Evolutionary conservation across 1,139 yeast genomes (phyloP), one percentile per base, ranked within the genome.

Genomic region (Schwanniomyces etchellsii): DNA sequence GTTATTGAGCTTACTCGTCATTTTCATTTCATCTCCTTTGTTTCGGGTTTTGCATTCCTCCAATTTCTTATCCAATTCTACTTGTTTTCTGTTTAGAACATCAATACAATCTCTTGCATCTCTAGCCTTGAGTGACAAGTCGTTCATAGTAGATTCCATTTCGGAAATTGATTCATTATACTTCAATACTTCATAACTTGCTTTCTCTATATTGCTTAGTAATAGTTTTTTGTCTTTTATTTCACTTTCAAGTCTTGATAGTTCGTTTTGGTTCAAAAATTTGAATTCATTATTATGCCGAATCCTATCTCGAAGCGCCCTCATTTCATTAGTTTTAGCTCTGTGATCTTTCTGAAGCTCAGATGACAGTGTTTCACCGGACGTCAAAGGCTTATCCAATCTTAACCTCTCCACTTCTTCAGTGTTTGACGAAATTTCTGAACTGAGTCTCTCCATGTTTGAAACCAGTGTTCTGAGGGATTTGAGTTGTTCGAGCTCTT

Each of bases 171-270:
- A 50, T 36, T 48, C 57, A 21, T 45, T 49, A 24, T 45, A 31
- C 26, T 30, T 21, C 41, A 46, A 2, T 43, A 35, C 10, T 38
- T 42, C n/a, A 37, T 32, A 10, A 11, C 74, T 52, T 1, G 72
- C 52, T 29, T 60, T 64, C 40, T 79, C 83, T 29, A 79, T 54
- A 34, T 73, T 71, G 40, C 77, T 72, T 6, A 85, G 70, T 3
- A 52, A 52, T 16, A 80, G 54, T 40, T 66, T 69, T 35, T 70
- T 69, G 42, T 81, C 88, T 38, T 79, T 77, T 5, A 81, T 57
- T 18, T 57, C 53, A 28, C 57, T 68, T 29, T 81, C 77, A 18
- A 80, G 44, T 14, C 63, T 59, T n/a, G 67, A 60, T 16, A 73
- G 42, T 28, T 72, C 78, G 28, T 63, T 64, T 20, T 71, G 70